These are phyloP conservation scores for Cardiospermum halicacabum DNA, from an alignment of 345 rosid genomes.

Conservation along the genomic window DNA sequence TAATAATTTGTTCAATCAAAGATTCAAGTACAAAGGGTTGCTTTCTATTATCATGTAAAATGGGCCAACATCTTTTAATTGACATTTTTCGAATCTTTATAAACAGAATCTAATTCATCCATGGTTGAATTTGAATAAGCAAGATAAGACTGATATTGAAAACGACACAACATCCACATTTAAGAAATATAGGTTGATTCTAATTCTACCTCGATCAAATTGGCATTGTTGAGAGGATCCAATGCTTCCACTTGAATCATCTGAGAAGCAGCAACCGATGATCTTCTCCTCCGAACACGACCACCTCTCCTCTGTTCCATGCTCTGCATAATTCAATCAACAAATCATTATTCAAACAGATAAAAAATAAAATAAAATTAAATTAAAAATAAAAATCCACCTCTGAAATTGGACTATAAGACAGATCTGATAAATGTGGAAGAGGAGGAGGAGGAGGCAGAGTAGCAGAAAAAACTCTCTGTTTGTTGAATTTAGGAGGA, in stretches of 20 bases:
- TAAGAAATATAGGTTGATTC: neutral
- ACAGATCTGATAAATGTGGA: conserved; percentile 52
- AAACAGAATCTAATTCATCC: no score
- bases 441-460: conserved; percentile 18
- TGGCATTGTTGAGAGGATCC: conserved; percentile 33
- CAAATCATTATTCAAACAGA: neutral
- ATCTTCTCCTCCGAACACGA: conserved; percentile 32
- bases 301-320: conserved; percentile 31
- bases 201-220: conserved; percentile 46
- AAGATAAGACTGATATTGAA: no score
- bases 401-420: conserved; percentile 47
- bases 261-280: conserved; percentile 30
- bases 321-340: conserved; percentile 28
- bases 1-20: neutral
- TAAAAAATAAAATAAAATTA: neutral
- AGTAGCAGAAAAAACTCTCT: conserved; percentile 14
- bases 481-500: conserved; percentile 26
- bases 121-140: no score
- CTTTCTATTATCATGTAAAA: neutral
- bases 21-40: neutral
- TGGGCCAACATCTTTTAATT: neutral
- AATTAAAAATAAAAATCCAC: conserved; percentile 26
- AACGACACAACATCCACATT: conserved; percentile 6
- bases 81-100: neutral
- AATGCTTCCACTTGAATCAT: conserved; percentile 32